phyloP scores from a whole-genome alignment of 176 grass and related monocot genomes.

The Rhynchospora pubera region DNA sequence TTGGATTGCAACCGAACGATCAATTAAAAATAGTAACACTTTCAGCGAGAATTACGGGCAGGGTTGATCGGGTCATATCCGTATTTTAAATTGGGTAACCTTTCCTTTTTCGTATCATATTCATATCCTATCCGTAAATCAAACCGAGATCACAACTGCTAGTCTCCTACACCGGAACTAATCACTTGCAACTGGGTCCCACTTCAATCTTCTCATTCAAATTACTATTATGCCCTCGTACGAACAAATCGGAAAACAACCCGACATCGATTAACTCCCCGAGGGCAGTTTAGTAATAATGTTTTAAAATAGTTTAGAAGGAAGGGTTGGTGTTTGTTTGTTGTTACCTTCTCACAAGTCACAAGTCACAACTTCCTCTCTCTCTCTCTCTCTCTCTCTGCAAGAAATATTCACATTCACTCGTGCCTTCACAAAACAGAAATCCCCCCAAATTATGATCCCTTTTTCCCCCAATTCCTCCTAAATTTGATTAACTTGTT shows the following conservation, averaged over 20 bases:
- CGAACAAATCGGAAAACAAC: neutral
- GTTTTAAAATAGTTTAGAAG: neutral
- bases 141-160: neutral
- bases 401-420: constrained; percentile 16
- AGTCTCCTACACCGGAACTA: neutral
- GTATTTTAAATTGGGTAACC: neutral
- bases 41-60: too few species aligned
- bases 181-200: neutral
- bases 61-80: too few species aligned
- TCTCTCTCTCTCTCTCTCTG: too few species aligned
- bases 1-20: too few species aligned
- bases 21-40: too few species aligned
- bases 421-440: neutral
- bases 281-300: constrained; percentile 10
- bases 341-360: constrained; percentile 13
- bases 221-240: neutral
- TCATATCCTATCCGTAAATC: too few species aligned
- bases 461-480: neutral
- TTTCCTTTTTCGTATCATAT: neutral
- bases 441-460: neutral
- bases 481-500: neutral
- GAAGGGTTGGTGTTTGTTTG: constrained; percentile 7
- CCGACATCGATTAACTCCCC: neutral
- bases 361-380: too few species aligned
- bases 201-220: neutral